These are phyloP conservation scores for Scheffersomyces amazonensis DNA, from an alignment of 805 yeast genomes.

Conservation along the genomic window DNA sequence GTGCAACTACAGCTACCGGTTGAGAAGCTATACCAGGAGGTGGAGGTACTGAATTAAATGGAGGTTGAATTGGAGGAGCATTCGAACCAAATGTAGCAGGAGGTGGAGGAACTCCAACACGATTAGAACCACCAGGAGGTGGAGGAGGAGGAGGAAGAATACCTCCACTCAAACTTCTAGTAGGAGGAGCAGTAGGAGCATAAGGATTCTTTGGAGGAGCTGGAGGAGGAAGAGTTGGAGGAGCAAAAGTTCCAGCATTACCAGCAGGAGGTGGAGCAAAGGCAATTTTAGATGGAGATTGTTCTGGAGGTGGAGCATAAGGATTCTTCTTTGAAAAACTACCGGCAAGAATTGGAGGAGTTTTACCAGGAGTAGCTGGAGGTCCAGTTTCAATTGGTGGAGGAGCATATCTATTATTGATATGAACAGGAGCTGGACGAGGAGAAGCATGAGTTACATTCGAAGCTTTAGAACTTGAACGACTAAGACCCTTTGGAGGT, in stretches of 20 bases:
- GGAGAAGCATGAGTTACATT: constrained; percentile 12
- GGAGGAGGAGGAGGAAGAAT: constrained; percentile 18
- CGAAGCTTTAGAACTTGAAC: constrained; percentile 21
- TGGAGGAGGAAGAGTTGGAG: constrained; percentile 13
- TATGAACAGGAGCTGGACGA: constrained; percentile 19
- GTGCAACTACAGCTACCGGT: constrained; percentile 20
- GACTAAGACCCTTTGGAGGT: constrained; percentile 25
- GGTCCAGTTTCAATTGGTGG: constrained; percentile 17
- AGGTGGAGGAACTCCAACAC: neutral
- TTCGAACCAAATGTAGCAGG: neutral
- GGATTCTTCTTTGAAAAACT: constrained; percentile 6
- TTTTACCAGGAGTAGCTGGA: constrained; percentile 9
- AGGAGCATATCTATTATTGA: constrained; percentile 34
- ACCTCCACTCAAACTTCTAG: constrained; percentile 11
- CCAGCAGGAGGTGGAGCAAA: constrained; percentile 16
- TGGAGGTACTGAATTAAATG: constrained; percentile 8
- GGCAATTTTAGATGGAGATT: constrained; percentile 13
- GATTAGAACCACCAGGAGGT: constrained; percentile 9
- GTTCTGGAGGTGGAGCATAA: constrained; percentile 9
- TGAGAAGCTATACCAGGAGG: constrained; percentile 11
- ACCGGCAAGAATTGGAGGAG: constrained; percentile 10
- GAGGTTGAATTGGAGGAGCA: constrained; percentile 2
- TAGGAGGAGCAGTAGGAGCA: constrained; percentile 21
- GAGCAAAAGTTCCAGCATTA: constrained; percentile 1
- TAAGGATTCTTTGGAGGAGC: constrained; percentile 33